Conservation (phyloP, 352 stramenopile genomes). For the Phytophthora sansomeana region DNA sequence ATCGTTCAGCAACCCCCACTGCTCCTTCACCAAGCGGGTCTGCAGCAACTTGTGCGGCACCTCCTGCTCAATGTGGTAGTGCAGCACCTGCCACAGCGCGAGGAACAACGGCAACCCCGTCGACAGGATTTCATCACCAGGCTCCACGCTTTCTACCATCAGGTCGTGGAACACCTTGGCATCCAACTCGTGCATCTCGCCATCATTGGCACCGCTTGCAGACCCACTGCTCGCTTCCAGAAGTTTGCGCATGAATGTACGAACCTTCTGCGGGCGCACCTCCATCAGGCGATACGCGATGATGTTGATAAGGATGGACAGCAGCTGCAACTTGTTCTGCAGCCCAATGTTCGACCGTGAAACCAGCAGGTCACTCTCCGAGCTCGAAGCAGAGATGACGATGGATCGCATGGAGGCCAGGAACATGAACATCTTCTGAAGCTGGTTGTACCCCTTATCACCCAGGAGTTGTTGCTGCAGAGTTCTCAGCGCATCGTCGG, state of each 20-base stretch:
- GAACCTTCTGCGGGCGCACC: constrained; percentile 53
- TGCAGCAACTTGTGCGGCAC: constrained; percentile 67
- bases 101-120: constrained; percentile 81
- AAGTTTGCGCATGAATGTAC: constrained; percentile 64
- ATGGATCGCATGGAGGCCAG: constrained; percentile 83
- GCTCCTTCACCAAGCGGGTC: constrained; percentile 63
- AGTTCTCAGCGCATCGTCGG: constrained; percentile 40
- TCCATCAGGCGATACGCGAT: constrained; percentile 82
- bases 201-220: constrained; percentile 26
- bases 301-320: constrained; percentile 88
- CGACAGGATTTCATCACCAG: constrained; percentile 68
- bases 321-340: constrained; percentile 86
- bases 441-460: constrained; percentile 89
- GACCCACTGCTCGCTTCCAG: constrained; percentile 44
- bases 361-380: constrained; percentile 31
- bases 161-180: constrained; percentile 44
- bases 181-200: constrained; percentile 51
- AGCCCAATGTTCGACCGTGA: constrained; percentile 75
- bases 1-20: constrained; percentile 63
- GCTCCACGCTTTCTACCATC: constrained; percentile 58
- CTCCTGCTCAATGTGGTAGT: constrained; percentile 90
- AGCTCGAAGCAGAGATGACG: constrained; percentile 54
- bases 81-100: constrained; percentile 81
- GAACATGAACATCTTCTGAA: constrained; percentile 89
- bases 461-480: constrained; percentile 79